Percentiles rank a stretch among this genome's conserved stretches.
phyloP scores from a whole-genome alignment of 495 filamentous ascomycete species.

The Daldinia loculata region DNA sequence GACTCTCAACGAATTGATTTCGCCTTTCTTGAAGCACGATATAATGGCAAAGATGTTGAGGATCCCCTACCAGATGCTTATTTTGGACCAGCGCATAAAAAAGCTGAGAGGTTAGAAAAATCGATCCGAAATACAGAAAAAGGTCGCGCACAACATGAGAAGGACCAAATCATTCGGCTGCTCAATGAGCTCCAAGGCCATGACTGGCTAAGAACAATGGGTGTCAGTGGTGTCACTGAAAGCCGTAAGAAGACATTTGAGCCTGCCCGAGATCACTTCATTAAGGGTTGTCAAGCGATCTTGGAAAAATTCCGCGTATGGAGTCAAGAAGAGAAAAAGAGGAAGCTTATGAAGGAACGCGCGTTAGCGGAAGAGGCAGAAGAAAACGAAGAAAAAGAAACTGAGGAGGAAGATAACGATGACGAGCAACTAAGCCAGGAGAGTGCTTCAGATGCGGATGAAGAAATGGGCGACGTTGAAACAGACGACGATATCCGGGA shows the following conservation, averaged over 20 bases:
- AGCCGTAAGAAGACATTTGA: constrained; percentile 84
- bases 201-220: constrained; percentile 94
- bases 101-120: constrained; percentile 87
- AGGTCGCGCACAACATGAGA: constrained; percentile 90
- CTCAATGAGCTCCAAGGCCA: constrained; percentile 87
- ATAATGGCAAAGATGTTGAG: constrained; percentile 50
- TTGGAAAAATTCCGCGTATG: constrained; percentile 87
- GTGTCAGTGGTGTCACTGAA: constrained; percentile 86
- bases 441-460: constrained; percentile 36
- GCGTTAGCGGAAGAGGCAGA: constrained; percentile 58
- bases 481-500: constrained; percentile 46
- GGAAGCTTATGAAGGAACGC: constrained; percentile 74
- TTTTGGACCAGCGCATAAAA: constrained; percentile 75
- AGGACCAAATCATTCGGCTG: constrained; percentile 83
- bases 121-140: constrained; percentile 93
- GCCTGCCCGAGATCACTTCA: constrained; percentile 82
- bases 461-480: constrained; percentile 38
- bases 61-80: constrained; percentile 76
- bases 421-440: constrained; percentile 39
- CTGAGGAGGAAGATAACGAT: constrained; percentile 40
- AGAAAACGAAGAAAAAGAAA: constrained; percentile 48
- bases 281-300: constrained; percentile 78
- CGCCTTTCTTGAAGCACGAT: constrained; percentile 56
- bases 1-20: constrained; percentile 66
- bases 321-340: constrained; percentile 88